phyloP scores from a whole-genome alignment of 345 rosid species.

The Citrus inodora region DNA sequence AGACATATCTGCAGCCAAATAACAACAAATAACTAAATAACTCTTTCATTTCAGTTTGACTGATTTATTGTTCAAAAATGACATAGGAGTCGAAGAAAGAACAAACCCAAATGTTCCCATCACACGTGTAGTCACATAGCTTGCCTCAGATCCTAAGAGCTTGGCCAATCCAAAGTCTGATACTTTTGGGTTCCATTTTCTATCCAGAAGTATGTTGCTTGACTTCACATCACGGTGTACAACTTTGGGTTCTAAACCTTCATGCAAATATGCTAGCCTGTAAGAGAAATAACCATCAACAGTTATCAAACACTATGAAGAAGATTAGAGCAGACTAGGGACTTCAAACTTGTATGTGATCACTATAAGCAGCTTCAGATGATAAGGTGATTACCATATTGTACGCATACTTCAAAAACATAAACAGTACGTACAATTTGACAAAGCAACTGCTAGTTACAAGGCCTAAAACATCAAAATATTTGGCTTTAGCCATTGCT shows the following conservation, averaged over 20 bases:
- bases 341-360: not conserved
- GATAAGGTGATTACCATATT: not conserved
- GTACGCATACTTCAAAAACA: not conserved
- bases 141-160: constrained; percentile 78
- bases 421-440: not conserved
- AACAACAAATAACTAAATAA: not conserved
- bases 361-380: not conserved
- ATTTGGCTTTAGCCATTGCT: not conserved
- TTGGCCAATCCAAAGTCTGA: constrained; percentile 96
- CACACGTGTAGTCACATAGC: constrained; percentile 91
- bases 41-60: not conserved
- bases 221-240: constrained; percentile 96
- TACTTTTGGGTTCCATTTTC: constrained; percentile 77
- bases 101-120: constrained; percentile 95
- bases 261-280: constrained; percentile 93
- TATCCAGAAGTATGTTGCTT: constrained; percentile 82
- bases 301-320: not conserved
- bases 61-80: not conserved
- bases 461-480: not conserved
- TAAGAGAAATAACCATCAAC: constrained; percentile 15
- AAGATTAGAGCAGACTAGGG: not conserved
- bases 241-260: constrained; percentile 95
- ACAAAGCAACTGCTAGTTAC: not conserved
- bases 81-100: constrained; percentile 7
- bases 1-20: constrained; percentile 61